phyloP scores from a whole-genome alignment of 2,329 filamentous ascomycete species.

The Fusarium denticulatum region DNA sequence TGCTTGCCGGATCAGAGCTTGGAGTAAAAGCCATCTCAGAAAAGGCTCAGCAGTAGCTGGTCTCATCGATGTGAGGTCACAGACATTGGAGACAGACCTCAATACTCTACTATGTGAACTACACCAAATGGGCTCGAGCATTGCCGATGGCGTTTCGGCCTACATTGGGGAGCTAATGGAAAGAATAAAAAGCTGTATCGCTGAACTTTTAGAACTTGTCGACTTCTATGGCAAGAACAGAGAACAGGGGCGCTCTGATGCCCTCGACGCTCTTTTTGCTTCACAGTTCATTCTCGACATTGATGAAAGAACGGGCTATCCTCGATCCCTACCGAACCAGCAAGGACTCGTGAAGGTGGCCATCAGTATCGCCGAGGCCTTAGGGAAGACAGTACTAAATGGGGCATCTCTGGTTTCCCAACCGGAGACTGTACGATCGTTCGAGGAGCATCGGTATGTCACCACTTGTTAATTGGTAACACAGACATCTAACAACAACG shows the following conservation, averaged over 20 bases:
- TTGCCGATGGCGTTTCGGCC: not conserved
- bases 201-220: not conserved
- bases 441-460: not conserved
- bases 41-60: not conserved
- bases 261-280: not conserved
- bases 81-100: not conserved
- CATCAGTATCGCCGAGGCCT: not conserved
- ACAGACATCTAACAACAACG: not conserved
- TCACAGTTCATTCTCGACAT: not conserved
- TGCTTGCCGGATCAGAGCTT: not conserved
- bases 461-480: not conserved
- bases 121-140: not conserved
- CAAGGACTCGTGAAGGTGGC: not conserved
- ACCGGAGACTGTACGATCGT: not conserved
- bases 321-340: not conserved
- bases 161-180: not conserved
- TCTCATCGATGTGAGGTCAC: not conserved
- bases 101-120: not conserved
- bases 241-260: not conserved
- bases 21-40: not conserved
- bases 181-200: not conserved
- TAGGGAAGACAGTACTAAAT: not conserved
- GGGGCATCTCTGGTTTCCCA: not conserved
- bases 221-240: not conserved
- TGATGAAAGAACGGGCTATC: not conserved